A percentile compares a stretch with the other conserved stretches of the same genome.
Evolutionary conservation across 2,329 filamentous ascomycete species (phyloP).

Genomic region (Hypomyces rosellus): DNA sequence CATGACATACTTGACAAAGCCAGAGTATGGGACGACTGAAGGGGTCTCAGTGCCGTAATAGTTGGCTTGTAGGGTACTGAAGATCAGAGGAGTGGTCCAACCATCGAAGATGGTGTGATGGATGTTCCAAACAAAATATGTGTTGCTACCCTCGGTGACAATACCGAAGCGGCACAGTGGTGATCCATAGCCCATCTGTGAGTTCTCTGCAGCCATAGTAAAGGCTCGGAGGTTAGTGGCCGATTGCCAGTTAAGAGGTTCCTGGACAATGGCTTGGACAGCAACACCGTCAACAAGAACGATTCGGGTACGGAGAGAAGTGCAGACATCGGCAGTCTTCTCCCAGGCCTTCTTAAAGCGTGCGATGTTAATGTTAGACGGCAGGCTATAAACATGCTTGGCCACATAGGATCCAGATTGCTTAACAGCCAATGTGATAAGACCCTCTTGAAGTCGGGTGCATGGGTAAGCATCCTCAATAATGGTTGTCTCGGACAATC

Average conservation of each 20-base stretch:
- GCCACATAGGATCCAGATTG: conserved; percentile 27
- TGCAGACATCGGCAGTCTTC: conserved; percentile 6
- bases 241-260: background rate
- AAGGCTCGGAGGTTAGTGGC: conserved; percentile 1
- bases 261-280: background rate
- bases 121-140: background rate
- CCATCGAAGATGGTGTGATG: conserved; percentile 15
- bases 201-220: background rate
- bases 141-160: background rate
- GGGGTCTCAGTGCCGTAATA: background rate
- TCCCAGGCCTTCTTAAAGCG: conserved; percentile 24
- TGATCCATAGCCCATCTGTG: conserved; percentile 8
- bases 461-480: conserved; percentile 18
- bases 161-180: conserved; percentile 7
- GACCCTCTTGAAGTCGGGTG: conserved; percentile 17
- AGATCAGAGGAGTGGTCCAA: conserved; percentile 10
- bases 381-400: conserved; percentile 19
- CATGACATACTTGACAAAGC: background rate
- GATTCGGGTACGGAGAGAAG: conserved; percentile 8
- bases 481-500: background rate
- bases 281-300: background rate
- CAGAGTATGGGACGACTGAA: background rate
- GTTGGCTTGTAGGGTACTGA: conserved; percentile 3
- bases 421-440: conserved; percentile 24
- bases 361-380: conserved; percentile 13